Evolutionary conservation across 2,329 filamentous ascomycete genomes (phyloP).

Genomic region (Trichoderma koningii): DNA sequence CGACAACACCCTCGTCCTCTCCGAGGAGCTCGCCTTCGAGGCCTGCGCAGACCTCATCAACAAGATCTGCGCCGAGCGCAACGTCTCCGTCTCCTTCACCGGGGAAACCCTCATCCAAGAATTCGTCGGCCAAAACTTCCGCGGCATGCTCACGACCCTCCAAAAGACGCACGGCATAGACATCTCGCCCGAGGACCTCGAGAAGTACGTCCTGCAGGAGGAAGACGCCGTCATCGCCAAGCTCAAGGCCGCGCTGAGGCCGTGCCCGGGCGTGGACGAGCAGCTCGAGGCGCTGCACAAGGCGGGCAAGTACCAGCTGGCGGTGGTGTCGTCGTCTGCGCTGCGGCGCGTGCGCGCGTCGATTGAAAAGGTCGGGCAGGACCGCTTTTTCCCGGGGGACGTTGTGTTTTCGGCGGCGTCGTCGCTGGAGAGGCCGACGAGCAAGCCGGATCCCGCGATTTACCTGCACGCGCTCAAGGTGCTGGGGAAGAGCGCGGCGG

Average conservation of each 20-base stretch:
- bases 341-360: constrained; percentile 75
- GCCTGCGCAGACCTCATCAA: constrained; percentile 89
- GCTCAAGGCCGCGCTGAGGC: constrained; percentile 66
- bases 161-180: constrained; percentile 75
- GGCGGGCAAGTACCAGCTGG: constrained; percentile 67
- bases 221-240: constrained; percentile 83
- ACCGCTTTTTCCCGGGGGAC: constrained; percentile 75
- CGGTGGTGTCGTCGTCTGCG: constrained; percentile 81
- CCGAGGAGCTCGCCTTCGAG: constrained; percentile 87
- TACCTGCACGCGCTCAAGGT: constrained; percentile 77
- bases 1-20: constrained; percentile 92
- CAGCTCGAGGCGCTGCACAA: constrained; percentile 66
- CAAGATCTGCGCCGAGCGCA: constrained; percentile 71
- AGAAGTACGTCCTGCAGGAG: constrained; percentile 73
- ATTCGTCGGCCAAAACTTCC: constrained; percentile 94
- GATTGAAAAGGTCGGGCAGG: constrained; percentile 76
- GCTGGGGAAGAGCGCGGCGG: constrained; percentile 68
- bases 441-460: constrained; percentile 88
- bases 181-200: constrained; percentile 67
- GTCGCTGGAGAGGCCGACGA: constrained; percentile 75
- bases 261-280: constrained; percentile 68
- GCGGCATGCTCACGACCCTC: constrained; percentile 80
- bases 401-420: constrained; percentile 81
- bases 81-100: constrained; percentile 69
- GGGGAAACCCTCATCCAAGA: constrained; percentile 76